These are phyloP conservation scores for Arabidopsis arenosa DNA, from an alignment of 345 rosid species.

Conservation along the genomic window DNA sequence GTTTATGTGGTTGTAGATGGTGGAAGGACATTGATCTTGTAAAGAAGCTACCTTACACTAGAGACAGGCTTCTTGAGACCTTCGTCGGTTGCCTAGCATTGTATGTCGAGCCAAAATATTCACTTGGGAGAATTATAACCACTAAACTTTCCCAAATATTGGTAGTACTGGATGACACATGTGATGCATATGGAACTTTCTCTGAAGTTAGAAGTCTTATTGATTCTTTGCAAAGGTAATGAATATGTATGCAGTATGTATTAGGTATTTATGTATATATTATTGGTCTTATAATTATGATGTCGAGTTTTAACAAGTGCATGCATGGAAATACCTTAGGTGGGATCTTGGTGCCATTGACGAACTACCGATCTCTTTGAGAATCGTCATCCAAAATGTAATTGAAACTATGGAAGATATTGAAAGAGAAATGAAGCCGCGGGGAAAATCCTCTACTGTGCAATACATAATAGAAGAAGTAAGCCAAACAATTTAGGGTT, in stretches of 20 bases:
- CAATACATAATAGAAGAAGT: too few relatives aligned
- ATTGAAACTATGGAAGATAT: background rate
- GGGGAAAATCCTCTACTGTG: background rate
- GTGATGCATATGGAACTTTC: background rate
- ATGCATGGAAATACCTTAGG: background rate
- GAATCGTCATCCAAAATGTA: background rate
- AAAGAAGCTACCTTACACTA: background rate
- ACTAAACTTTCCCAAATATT: background rate
- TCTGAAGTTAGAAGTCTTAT: slow-evolving; percentile 1
- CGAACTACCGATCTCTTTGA: background rate
- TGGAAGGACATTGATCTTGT: background rate
- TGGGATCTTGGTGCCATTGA: slow-evolving; percentile 13
- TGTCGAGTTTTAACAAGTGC: background rate
- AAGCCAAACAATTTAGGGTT: too few relatives aligned
- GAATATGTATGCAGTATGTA: too few relatives aligned
- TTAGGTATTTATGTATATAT: too few relatives aligned
- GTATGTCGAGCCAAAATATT: background rate
- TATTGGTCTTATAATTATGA: background rate
- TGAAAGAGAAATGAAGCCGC: slow-evolving; percentile 3
- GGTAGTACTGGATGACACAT: background rate
- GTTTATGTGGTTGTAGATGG: slow-evolving; percentile 9
- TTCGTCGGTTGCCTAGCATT: background rate
- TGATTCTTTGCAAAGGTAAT: slow-evolving; percentile 5
- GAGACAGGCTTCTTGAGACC: background rate
- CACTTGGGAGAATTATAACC: background rate